Evolutionary conservation across 768 basidiomycete genomes (phyloP).

Genomic region (Tulasnella sp.): DNA sequence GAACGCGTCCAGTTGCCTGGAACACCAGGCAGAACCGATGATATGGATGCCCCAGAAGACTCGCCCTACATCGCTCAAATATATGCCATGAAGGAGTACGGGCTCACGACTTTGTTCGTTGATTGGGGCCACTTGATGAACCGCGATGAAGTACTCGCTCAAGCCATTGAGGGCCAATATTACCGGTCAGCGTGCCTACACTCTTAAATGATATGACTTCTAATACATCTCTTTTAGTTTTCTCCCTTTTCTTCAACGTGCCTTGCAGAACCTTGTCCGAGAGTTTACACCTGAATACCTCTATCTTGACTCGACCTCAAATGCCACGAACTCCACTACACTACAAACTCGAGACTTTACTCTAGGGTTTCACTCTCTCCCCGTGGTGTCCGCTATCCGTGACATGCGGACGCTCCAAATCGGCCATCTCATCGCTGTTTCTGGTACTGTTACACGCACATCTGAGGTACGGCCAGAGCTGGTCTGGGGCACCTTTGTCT

Average conservation of each 20-base stretch:
- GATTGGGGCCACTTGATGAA: conserved; percentile 87
- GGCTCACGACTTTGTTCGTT: conserved; percentile 91
- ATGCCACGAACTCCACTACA: conserved; percentile 75
- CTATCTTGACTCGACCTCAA: conserved; percentile 86
- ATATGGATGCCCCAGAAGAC: conserved; percentile 36
- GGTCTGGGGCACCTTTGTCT: conserved; percentile 85
- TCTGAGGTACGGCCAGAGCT: conserved; percentile 96
- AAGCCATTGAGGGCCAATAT: conserved; percentile 89
- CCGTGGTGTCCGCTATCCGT: conserved; percentile 88
- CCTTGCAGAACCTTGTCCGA: conserved; percentile 79
- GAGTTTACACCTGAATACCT: conserved; percentile 89
- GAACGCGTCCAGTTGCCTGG: conserved; percentile 67
- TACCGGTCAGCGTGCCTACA: conserved; percentile 44
- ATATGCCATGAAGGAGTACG: conserved; percentile 88
- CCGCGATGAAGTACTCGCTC: conserved; percentile 85
- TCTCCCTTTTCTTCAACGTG: conserved; percentile 85
- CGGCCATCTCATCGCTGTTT: conserved; percentile 88
- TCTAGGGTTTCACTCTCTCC: conserved; percentile 91
- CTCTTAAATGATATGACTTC: neutral
- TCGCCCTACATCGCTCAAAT: conserved; percentile 87
- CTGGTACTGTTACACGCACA: conserved; percentile 93
- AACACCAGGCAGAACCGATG: conserved; percentile 70
- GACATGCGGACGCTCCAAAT: conserved; percentile 89
- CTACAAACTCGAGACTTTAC: conserved; percentile 88
- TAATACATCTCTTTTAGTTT: conserved; percentile 35